Percentiles rank a stretch among this genome's conserved stretches.
phyloP scores from a whole-genome alignment of 306 rosid genomes.

The Luffa acutangula region DNA sequence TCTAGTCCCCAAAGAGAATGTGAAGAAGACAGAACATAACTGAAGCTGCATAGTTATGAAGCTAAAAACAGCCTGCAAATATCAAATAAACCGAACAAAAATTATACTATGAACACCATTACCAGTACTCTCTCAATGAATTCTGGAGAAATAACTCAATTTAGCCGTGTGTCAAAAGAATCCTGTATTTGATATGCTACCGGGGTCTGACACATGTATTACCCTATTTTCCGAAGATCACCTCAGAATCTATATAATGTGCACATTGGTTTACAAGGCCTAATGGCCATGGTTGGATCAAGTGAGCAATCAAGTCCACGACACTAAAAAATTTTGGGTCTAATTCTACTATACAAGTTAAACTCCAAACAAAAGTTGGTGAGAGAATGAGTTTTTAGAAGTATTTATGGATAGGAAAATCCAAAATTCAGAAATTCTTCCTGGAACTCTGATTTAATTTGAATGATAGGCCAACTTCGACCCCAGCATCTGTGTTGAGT shows the following conservation, averaged over 20 bases:
- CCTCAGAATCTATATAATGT: neutral
- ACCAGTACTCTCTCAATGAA: neutral
- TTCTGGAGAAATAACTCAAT: neutral
- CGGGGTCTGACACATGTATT: neutral
- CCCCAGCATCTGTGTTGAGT: neutral
- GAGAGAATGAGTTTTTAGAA: neutral
- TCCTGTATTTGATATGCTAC: neutral
- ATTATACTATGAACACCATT: neutral
- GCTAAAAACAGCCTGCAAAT: conserved; percentile 82
- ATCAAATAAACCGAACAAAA: conserved; percentile 4
- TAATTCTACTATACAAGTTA: neutral
- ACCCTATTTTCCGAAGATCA: neutral
- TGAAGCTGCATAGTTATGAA: conserved; percentile 97
- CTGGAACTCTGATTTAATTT: neutral
- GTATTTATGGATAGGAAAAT: neutral
- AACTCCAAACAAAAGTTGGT: neutral
- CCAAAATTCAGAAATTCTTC: neutral
- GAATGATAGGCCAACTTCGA: neutral
- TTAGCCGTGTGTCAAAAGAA: neutral
- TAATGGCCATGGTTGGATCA: neutral
- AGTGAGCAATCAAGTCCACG: neutral
- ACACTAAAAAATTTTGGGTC: neutral
- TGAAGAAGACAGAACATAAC: conserved; percentile 94
- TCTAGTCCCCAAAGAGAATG: conserved; percentile 90
- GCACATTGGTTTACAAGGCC: neutral